A percentile compares a stretch with the other conserved stretches of the same genome.
Conservation (phyloP, 78 protist genomes). For the Isochrysis galbana region DNA sequence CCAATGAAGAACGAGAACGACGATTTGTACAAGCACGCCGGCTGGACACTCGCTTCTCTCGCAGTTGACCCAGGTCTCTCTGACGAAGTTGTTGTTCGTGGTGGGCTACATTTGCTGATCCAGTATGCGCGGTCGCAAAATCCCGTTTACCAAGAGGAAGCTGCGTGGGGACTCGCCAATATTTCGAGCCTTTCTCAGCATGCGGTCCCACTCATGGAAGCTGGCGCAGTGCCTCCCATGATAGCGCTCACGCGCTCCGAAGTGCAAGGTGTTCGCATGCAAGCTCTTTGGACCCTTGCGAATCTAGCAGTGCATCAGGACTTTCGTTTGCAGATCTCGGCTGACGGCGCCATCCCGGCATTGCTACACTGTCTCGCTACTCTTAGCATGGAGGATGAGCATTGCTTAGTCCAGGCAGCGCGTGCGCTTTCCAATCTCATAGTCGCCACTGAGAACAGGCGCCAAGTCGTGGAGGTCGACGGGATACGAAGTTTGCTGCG, state of each 20-base stretch:
- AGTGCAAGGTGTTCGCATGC: neutral
- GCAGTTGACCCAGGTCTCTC: neutral
- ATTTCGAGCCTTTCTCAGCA: neutral
- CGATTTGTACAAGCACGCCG: neutral
- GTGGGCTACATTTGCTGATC: neutral
- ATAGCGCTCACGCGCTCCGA: neutral
- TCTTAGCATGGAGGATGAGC: neutral
- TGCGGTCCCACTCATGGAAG: neutral
- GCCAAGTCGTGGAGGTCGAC: neutral
- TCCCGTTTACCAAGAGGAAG: neutral
- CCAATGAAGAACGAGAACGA: neutral
- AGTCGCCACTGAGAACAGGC: neutral
- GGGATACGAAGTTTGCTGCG: neutral
- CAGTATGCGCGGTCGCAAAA: neutral
- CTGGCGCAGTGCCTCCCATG: neutral
- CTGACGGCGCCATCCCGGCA: neutral
- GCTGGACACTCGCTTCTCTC: neutral
- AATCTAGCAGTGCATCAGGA: neutral
- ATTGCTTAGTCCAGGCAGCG: neutral
- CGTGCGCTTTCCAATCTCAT: neutral
- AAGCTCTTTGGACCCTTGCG: neutral
- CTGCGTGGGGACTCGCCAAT: neutral
- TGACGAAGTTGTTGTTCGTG: neutral
- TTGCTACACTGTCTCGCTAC: neutral
- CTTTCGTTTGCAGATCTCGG: neutral